Evolutionary conservation across 2,329 filamentous ascomycete genomes (phyloP).

Genomic region (Calonectria leucothoes): DNA sequence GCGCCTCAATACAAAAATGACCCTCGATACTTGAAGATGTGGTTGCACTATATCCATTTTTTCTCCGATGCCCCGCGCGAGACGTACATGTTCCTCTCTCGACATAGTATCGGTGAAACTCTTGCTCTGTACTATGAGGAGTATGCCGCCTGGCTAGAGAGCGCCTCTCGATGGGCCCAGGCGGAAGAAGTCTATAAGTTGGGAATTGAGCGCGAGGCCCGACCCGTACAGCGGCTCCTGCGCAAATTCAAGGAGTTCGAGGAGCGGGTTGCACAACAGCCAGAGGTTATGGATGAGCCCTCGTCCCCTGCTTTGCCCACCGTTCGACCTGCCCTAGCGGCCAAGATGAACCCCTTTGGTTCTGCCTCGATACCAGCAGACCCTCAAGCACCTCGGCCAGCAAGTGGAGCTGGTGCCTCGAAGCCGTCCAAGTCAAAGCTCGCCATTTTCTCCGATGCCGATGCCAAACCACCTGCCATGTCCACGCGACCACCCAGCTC

Average conservation of each 20-base stretch:
- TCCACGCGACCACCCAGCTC: slow-evolving; percentile 64
- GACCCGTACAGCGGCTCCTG: slow-evolving; percentile 81
- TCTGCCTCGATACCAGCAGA: slow-evolving; percentile 66
- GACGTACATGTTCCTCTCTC: slow-evolving; percentile 89
- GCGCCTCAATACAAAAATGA: slow-evolving; percentile 94
- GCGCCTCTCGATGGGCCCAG: slow-evolving; percentile 84
- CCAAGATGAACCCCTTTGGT: slow-evolving; percentile 87
- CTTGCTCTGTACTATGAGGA: slow-evolving; percentile 97
- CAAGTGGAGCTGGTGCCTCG: slow-evolving; percentile 61
- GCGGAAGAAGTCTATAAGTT: slow-evolving; percentile 94
- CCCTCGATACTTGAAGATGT: slow-evolving; percentile 90
- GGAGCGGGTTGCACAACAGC: slow-evolving; percentile 75
- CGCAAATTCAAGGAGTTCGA: slow-evolving; percentile 96
- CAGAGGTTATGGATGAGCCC: slow-evolving; percentile 73
- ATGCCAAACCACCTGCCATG: slow-evolving; percentile 68
- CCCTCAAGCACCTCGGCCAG: slow-evolving; percentile 72
- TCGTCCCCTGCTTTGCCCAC: slow-evolving; percentile 88
- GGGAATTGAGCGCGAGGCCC: slow-evolving; percentile 88
- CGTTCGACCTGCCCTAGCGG: slow-evolving; percentile 83
- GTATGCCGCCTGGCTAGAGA: slow-evolving; percentile 93
- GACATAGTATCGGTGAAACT: slow-evolving; percentile 86
- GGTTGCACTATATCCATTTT: slow-evolving; percentile 92
- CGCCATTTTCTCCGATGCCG: slow-evolving; percentile 87
- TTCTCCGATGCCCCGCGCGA: slow-evolving; percentile 95
- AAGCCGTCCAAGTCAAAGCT: slow-evolving; percentile 84